Evolutionary conservation across 2,329 filamentous ascomycete genomes (phyloP).

Genomic region (Exutisphaerella laricina): DNA sequence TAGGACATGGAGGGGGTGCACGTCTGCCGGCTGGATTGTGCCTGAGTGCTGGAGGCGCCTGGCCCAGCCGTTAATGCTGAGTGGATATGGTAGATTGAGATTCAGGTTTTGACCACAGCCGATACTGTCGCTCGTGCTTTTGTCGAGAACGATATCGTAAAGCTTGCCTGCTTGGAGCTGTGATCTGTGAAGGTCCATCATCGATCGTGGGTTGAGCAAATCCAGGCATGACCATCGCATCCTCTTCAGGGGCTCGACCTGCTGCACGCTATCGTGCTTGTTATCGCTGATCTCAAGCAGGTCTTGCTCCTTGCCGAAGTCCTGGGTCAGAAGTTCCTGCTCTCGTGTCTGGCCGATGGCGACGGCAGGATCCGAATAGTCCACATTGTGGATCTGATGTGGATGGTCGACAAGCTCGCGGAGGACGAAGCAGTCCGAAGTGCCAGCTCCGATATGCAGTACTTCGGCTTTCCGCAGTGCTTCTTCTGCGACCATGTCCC

Average conservation of each 20-base stretch:
- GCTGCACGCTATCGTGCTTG: slow-evolving; percentile 18
- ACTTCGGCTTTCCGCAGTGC: slow-evolving; percentile 14
- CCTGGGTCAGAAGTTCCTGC: slow-evolving; percentile 14
- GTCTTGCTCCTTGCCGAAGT: slow-evolving; percentile 2
- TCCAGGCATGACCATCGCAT: slow-evolving; percentile 22
- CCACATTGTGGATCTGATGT: slow-evolving; percentile 21
- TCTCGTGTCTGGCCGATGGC: slow-evolving; percentile 17
- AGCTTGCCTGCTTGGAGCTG: slow-evolving; percentile 10
- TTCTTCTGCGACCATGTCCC: slow-evolving; percentile 15
- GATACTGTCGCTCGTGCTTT: slow-evolving; percentile 23
- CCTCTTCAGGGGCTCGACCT: slow-evolving; percentile 6
- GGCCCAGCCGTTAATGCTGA: slow-evolving; percentile 22
- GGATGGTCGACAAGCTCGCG: slow-evolving; percentile 16
- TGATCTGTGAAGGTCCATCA: slow-evolving; percentile 10
- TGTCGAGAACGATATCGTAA: slow-evolving; percentile 21
- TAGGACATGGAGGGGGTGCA: slow-evolving; percentile 37
- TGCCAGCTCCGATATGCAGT: slow-evolving; percentile 21
- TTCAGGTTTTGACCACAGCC: slow-evolving; percentile 16
- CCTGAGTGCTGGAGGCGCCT: slow-evolving; percentile 13
- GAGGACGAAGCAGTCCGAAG: slow-evolving; percentile 15
- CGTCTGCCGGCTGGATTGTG: slow-evolving; percentile 15
- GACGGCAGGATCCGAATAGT: slow-evolving; percentile 18
- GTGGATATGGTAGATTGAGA: slow-evolving; percentile 19
- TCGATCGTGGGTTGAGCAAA: slow-evolving; percentile 17
- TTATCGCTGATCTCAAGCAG: slow-evolving; percentile 7